Base-by-base conservation (phyloP, 805 yeast genomes). In the Lipomyces japonicus region DNA sequence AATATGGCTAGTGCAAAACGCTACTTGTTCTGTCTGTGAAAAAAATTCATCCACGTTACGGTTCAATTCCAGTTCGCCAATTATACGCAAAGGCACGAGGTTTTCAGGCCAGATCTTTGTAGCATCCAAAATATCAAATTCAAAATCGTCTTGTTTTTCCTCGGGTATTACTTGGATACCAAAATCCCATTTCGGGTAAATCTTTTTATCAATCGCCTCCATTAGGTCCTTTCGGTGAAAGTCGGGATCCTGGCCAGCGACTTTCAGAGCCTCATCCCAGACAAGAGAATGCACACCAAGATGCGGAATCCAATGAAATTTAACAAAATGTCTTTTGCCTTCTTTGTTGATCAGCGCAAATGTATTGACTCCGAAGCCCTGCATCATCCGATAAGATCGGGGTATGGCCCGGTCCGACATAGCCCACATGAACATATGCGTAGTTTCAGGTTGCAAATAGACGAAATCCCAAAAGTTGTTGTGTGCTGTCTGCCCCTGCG, bases 41-140 rank as follows among this genome's bases (percentile, higher is more conserved):
- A 43, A 43, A 25, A 31, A 43, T 42, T 43, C 46, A 30, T 30
- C 42, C 14, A 43, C 40, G 16, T 43, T 43, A 23, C 46, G 39
- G 42, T 43, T 43, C 44, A 43, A 26, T 25, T 31, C 41, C 22
- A 43, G 19, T 23, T 43, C 46, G 19, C 46, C 46, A 23, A 43
- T 43, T 10, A 19, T 16, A n/a, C 40, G 39, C 25, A 43, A 12
- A n/a, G 46, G 46, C 25, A 43, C 42, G 22, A 34, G 26, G 18
- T 43, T 26, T 30, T 43, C 46, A 18, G 46, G 46, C 46, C 46
- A 43, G 23, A 43, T 18, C 46, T 43, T 43, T 43, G 46, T 43
- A 34, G 46, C 42, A 23, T 43, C 46, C 18, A 43, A 34, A 18
- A 35, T 19, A 18, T 43, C 46, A 25, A 43, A 43, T 10, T 43